phyloP scores from a whole-genome alignment of 148 eudicot genomes.

The Oxyria digyna region DNA sequence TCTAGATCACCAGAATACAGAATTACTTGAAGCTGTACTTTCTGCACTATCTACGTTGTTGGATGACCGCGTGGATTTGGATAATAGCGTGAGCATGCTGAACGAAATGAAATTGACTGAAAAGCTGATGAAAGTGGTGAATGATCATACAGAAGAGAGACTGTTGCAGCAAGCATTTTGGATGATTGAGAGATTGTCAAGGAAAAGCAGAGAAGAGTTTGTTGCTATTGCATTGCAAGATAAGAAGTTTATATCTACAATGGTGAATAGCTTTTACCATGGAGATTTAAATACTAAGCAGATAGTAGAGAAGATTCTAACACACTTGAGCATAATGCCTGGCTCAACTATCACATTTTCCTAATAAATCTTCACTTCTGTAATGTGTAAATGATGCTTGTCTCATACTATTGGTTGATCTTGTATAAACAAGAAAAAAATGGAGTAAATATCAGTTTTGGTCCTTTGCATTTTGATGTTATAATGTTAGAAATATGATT shows the following conservation, averaged over 20 bases:
- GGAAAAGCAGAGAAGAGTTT: conserved; percentile 7
- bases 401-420: background rate
- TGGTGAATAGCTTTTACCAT: conserved; percentile 4
- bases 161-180: conserved; percentile 4
- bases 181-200: conserved; percentile 6
- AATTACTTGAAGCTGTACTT: background rate
- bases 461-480: background rate
- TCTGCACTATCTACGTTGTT: conserved; percentile 5
- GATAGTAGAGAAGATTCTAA: conserved; percentile 5
- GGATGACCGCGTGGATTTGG: conserved; percentile 2
- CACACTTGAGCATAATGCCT: conserved; percentile 3
- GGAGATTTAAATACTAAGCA: conserved; percentile 1
- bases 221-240: background rate
- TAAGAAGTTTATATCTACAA: conserved; percentile 3
- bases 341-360: conserved; percentile 6
- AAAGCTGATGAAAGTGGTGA: conserved; percentile 7
- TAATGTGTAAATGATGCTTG: background rate
- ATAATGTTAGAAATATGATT: no score
- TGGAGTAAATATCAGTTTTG: background rate
- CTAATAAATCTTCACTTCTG: background rate
- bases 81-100: background rate
- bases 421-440: background rate
- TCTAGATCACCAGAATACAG: background rate
- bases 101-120: background rate
- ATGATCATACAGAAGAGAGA: background rate